A percentile compares a stretch with the other conserved stretches of the same genome.
Evolutionary conservation across 73 alveolate genomes (phyloP).

Genomic region (Paramecium octaurelia): DNA sequence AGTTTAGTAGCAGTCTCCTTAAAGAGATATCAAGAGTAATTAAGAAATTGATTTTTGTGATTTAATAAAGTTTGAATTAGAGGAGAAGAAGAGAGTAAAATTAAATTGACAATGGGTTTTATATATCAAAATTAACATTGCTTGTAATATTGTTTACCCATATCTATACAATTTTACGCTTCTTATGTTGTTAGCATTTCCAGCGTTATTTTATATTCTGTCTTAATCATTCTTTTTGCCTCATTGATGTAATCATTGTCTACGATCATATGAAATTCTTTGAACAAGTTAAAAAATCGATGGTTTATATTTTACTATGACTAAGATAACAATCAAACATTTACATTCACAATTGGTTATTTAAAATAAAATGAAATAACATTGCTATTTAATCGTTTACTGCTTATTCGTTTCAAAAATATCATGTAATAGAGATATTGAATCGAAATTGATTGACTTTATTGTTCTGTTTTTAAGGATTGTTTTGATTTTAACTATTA

Average conservation of each 20-base stretch:
- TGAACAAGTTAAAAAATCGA: background rate
- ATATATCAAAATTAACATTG: background rate
- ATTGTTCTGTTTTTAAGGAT: background rate
- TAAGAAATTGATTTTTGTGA: background rate
- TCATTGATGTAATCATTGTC: background rate
- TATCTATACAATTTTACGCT: conserved; percentile 12
- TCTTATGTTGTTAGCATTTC: background rate
- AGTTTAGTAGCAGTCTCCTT: background rate
- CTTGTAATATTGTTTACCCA: background rate
- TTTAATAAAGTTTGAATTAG: background rate
- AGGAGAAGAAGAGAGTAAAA: background rate
- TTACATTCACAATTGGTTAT: background rate
- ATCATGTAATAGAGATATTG: background rate
- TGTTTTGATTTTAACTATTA: background rate
- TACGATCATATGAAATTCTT: background rate
- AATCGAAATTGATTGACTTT: background rate
- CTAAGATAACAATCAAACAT: background rate
- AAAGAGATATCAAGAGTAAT: background rate
- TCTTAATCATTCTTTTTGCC: background rate
- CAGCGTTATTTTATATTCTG: background rate
- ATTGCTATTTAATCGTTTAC: background rate
- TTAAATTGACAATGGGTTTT: background rate
- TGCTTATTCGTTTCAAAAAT: background rate
- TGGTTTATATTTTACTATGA: background rate
- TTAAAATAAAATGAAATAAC: background rate